phyloP scores from a whole-genome alignment of 2,329 filamentous ascomycete species.

The Xenosphaeropsis pyriputrescens region DNA sequence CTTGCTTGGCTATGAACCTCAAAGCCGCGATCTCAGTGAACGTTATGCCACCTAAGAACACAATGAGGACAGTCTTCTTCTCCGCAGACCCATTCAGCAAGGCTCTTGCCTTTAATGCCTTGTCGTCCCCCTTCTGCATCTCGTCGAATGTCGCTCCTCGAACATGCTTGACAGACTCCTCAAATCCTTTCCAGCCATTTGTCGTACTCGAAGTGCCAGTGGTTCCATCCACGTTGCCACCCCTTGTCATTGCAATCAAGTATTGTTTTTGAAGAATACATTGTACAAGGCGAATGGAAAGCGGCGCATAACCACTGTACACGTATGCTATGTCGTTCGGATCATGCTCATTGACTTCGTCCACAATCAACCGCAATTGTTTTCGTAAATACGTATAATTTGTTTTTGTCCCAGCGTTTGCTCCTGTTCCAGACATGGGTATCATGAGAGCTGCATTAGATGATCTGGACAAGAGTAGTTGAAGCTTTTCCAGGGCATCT shows the following conservation, averaged over 20 bases:
- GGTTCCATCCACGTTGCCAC: slow-evolving; percentile 32
- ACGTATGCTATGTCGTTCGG: slow-evolving; percentile 96
- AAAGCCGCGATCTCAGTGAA: slow-evolving; percentile 93
- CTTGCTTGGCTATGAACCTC: slow-evolving; percentile 74
- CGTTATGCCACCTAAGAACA: slow-evolving; percentile 92
- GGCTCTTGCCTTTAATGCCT: slow-evolving; percentile 74
- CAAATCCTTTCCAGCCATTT: slow-evolving; percentile 85
- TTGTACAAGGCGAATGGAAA: slow-evolving; percentile 83
- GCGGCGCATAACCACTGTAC: slow-evolving; percentile 90
- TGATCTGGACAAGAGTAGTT: slow-evolving; percentile 65
- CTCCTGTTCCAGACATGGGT: slow-evolving; percentile 49
- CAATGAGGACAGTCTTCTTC: slow-evolving; percentile 84
- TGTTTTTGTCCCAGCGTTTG: slow-evolving; percentile 51
- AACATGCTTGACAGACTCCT: slow-evolving; percentile 79
- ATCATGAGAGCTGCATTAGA: slow-evolving; percentile 72
- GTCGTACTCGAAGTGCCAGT: slow-evolving; percentile 38
- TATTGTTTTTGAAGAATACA: slow-evolving; percentile 86
- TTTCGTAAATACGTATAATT: slow-evolving; percentile 86
- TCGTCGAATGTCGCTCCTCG: slow-evolving; percentile 85
- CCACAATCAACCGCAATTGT: slow-evolving; percentile 75
- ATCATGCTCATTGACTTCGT: slow-evolving; percentile 90
- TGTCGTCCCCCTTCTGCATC: slow-evolving; percentile 82
- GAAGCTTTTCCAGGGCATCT: slow-evolving; percentile 74
- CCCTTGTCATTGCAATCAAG: slow-evolving; percentile 55
- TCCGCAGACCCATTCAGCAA: slow-evolving; percentile 62